Evolutionary conservation across 2,329 filamentous ascomycete genomes (phyloP).

Genomic region (Chrysosporium queenslandicum): DNA sequence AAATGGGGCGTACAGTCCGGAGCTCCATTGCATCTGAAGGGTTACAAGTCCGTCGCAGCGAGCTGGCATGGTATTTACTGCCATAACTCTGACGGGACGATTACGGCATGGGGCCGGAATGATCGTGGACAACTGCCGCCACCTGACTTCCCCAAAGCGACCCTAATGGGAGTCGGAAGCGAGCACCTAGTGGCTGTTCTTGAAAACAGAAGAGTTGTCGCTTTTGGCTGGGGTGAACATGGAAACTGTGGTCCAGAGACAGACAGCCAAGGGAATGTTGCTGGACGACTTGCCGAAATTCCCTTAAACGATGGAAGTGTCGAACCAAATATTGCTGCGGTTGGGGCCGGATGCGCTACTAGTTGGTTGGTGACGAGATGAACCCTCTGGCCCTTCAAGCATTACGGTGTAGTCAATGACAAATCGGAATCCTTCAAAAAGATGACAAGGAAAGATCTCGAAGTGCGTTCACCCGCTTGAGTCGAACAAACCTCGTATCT

Average conservation of each 20-base stretch:
- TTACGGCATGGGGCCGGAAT: constrained; percentile 71
- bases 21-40: constrained; percentile 44
- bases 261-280: constrained; percentile 55
- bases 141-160: constrained; percentile 47
- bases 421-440: not conserved
- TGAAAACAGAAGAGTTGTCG: constrained; percentile 54
- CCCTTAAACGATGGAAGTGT: constrained; percentile 45
- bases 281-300: constrained; percentile 59
- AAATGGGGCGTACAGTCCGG: constrained; percentile 57
- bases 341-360: constrained; percentile 84
- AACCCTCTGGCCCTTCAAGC: not conserved
- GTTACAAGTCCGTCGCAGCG: constrained; percentile 60
- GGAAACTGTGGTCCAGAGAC: constrained; percentile 75
- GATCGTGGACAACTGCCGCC: constrained; percentile 76
- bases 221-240: constrained; percentile 97
- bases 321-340: constrained; percentile 44
- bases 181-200: constrained; percentile 77
- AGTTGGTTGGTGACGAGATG: constrained; percentile 54
- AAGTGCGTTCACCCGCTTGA: constrained; percentile 20
- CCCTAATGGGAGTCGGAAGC: constrained; percentile 59
- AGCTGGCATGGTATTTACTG: constrained; percentile 78
- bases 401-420: not conserved
- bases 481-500: constrained; percentile 35
- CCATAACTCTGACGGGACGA: constrained; percentile 48
- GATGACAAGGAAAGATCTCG: not conserved